Evolutionary conservation across 305 asterid genomes (phyloP), one percentile per base, ranked within the genome.

Genomic region (Galium porrigens): DNA sequence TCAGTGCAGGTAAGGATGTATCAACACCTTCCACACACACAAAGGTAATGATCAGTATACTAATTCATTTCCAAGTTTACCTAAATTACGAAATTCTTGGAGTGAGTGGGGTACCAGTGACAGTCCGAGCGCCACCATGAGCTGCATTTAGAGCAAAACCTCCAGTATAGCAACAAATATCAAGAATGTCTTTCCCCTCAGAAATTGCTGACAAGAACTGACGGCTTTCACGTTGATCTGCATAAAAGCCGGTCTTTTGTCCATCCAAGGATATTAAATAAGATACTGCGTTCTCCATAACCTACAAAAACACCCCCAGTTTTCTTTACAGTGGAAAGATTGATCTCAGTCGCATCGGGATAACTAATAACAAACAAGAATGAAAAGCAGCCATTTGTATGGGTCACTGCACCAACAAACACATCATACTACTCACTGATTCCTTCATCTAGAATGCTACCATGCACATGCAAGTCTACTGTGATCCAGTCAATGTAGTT

Each of bases 181-280:
- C 99, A 73, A 92, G 89, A 41, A 92, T 86, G 69, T 72, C 80
- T 76, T 68, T 84, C 64, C 96, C 90, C 66, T 81, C 66, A 32
- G 96, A 87, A 70, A 92, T 82, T 61, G 97, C 80, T 52, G 96
- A 85, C 74, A 92, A 76, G 70, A 84, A 89, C 57, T 70, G 79
- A 48, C 99, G 96, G 71, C 80, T 92, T 69, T 92, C 97, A 65
- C 97, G 97, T 79, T 92, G 99, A 81, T 89, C 99, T 1, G 97
- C 96, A 66, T 89, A 92, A 80, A 92, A 92, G 42, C 99, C 99
- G 0, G 99, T 89, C 77, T 92, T 92, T 70, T 92, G 99, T 59
- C 99, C 99, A 72, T 84, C 95, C 75, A 80, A 69, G 22, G 96
- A 89, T 65, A 92, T 77, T 67, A 86, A 73, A 82, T 92, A 89